Conservation (phyloP, 306 rosid species). For the Lathyrus sativus region DNA sequence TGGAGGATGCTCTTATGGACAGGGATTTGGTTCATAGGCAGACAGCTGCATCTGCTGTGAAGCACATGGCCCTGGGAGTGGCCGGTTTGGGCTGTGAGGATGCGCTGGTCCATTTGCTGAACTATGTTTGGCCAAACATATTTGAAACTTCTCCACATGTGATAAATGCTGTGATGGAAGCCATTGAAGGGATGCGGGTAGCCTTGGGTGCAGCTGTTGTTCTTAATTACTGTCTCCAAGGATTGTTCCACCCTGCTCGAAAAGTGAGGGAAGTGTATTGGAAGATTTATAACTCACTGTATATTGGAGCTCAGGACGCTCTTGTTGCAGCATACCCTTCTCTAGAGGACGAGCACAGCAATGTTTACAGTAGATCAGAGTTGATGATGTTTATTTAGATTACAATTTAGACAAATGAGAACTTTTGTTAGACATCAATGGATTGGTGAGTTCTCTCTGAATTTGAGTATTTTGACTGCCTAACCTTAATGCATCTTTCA, state of each 20-base stretch:
- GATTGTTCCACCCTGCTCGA: conserved; percentile 46
- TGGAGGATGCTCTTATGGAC: conserved; percentile 96
- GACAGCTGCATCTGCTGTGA: conserved; percentile 96
- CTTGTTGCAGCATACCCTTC: conserved; percentile 47
- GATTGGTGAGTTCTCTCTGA: conserved; percentile 3
- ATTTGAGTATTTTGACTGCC: neutral
- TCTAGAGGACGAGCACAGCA: conserved; percentile 44
- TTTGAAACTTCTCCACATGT: conserved; percentile 97
- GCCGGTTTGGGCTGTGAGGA: conserved; percentile 99
- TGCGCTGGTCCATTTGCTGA: conserved; percentile 78
- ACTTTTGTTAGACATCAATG: neutral
- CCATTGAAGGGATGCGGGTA: conserved; percentile 96
- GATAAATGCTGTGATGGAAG: conserved; percentile 97
- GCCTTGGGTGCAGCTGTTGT: conserved; percentile 89
- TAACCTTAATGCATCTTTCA: neutral
- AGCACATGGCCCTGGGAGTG: conserved; percentile 99
- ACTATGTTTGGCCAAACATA: conserved; percentile 93
- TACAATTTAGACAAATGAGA: neutral
- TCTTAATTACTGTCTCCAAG: conserved; percentile 58
- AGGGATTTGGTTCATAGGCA: conserved; percentile 96
- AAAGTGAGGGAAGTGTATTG: conserved; percentile 48
- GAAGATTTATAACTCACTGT: conserved; percentile 44
- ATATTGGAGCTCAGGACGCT: conserved; percentile 50
- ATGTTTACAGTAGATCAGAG: conserved; percentile 46
- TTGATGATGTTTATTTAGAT: conserved; percentile 43